Evolutionary conservation across 2,329 filamentous ascomycete genomes (phyloP).

Genomic region (Zasmidium citrigriseum): DNA sequence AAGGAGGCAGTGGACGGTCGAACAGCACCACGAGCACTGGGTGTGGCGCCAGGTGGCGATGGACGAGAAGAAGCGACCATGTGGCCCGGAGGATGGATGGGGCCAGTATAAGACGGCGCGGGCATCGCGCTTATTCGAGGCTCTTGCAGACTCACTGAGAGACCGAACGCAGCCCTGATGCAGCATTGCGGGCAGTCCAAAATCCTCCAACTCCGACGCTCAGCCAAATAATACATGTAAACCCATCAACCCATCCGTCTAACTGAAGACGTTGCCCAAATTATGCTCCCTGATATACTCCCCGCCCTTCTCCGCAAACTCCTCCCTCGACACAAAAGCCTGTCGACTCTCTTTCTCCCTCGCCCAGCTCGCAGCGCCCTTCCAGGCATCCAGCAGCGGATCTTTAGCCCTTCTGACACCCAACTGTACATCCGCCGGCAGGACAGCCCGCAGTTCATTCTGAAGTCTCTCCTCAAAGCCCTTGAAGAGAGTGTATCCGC

Average conservation of each 20-base stretch:
- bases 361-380: constrained; percentile 85
- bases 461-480: constrained; percentile 83
- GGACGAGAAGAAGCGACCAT: no score
- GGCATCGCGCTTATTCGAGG: no score
- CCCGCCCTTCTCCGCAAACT: constrained; percentile 87
- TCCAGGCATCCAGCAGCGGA: constrained; percentile 86
- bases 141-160: no score
- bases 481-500: constrained; percentile 84
- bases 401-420: constrained; percentile 72
- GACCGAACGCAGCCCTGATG: no score
- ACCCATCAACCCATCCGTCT: not conserved
- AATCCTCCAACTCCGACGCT: not conserved
- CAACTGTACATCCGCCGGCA: constrained; percentile 71
- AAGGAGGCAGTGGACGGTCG: no score
- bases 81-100: no score
- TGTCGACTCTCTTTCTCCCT: constrained; percentile 57
- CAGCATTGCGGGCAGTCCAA: no score
- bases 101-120: no score
- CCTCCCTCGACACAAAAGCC: constrained; percentile 72
- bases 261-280: constrained; percentile 41
- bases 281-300: constrained; percentile 80
- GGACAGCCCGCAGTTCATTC: constrained; percentile 68
- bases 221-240: not conserved
- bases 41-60: no score
- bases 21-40: no score